Evolutionary conservation across 2,329 filamentous ascomycete species (phyloP), one percentile per base, ranked within the genome.

Genomic region (Claviceps purpurea): DNA sequence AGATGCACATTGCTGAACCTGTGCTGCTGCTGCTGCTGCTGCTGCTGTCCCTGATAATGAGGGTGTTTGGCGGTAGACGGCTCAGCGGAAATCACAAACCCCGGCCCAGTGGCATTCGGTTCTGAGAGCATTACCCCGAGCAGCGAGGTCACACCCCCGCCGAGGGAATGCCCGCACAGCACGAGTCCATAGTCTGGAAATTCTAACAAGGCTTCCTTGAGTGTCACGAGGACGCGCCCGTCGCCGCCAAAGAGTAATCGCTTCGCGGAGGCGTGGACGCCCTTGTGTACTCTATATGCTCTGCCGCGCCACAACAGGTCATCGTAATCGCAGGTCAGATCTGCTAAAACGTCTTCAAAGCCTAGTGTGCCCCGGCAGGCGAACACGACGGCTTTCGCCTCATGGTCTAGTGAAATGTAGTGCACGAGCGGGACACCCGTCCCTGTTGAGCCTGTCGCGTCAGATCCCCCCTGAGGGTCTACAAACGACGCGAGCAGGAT

Each of bases 321-420:
- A 57, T 85, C 82, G 56, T 87, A 87, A 47, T 86, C 84, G 64
- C 84, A 87, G 34, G 83, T 83, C 76, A 87, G 79, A 60, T 87
- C 84, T 0, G 83, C 83, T 39, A 88, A 68, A 24, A 87, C 78
- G 60, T 88, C 84, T 59, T 87, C 84, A 55, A 87, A 87, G 0
- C 84, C 84, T 41, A 86, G 71, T 0, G 84, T 88, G 1, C 84
- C 84, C 40, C 84, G 77, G 49, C 85, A 84, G 1, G 83, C 82
- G n/a, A 88, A 69, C 0, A 88, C 83, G 0, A 88, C 79, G 0
- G 84, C 83, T 59, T 81, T 83, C 1, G 83, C 83, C 50, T 83
- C 79, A 60, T 85, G 82, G 57, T 88, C 84, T 0, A 88, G 68
- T 1, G 82, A 82, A 39, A 88, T 78, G 58, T 86, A 88, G 64